Percentiles rank a stretch among this genome's conserved stretches.
These are phyloP conservation scores for Mortierella sp. DNA, from an alignment of 371 early-diverging fungal genomes.

Conservation along the genomic window DNA sequence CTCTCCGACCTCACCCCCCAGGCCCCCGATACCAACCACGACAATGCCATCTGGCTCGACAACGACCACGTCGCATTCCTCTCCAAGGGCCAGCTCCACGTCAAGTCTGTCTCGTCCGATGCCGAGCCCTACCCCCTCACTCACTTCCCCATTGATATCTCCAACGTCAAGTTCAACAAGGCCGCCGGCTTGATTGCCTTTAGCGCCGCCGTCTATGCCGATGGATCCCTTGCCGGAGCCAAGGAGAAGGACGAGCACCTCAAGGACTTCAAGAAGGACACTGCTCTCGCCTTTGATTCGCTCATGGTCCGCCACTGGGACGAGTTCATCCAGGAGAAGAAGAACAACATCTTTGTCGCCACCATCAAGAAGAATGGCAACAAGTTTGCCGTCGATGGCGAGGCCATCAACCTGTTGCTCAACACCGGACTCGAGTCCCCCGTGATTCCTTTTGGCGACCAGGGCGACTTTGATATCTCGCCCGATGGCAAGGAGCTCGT, in stretches of 20 bases:
- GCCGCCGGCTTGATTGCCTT: constrained; percentile 64
- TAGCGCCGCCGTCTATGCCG: constrained; percentile 67
- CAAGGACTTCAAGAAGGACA: constrained; percentile 63
- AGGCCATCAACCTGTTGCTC: constrained; percentile 66
- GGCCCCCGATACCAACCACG: constrained; percentile 60
- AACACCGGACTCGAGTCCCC: constrained; percentile 69
- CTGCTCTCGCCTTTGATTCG: constrained; percentile 68
- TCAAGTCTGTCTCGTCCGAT: constrained; percentile 49
- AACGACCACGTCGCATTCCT: constrained; percentile 65
- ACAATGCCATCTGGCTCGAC: constrained; percentile 68
- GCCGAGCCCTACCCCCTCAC: constrained; percentile 63
- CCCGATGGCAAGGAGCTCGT: constrained; percentile 76
- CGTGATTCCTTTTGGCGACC: constrained; percentile 70
- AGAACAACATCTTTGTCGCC: constrained; percentile 71
- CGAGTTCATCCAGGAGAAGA: constrained; percentile 63
- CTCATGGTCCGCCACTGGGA: constrained; percentile 86
- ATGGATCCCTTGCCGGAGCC: constrained; percentile 61
- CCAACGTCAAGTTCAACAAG: constrained; percentile 62
- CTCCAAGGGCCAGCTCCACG: constrained; percentile 63
- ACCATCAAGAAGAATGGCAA: constrained; percentile 55
- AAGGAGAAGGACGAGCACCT: constrained; percentile 60
- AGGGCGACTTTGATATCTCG: constrained; percentile 71
- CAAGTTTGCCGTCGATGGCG: constrained; percentile 52
- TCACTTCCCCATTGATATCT: constrained; percentile 62
- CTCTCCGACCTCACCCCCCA: constrained; percentile 54